Base-by-base conservation (phyloP, 169 alveolate genomes). In the Plasmodium gonderi region DNA sequence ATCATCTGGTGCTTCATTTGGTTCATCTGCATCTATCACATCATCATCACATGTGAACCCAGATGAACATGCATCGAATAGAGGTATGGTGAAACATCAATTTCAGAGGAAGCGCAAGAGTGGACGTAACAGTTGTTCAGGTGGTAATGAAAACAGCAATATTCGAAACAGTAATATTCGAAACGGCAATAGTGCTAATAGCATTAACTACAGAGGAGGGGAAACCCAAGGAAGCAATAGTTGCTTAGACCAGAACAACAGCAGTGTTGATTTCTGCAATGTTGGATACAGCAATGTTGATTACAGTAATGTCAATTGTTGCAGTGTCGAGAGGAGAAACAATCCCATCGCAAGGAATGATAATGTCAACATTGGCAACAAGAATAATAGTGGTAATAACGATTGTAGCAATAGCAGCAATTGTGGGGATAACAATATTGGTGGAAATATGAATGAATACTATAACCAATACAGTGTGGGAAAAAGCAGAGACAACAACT, bases 71-170 rank as follows among this genome's bases (percentile, higher is more conserved):
- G 14, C 54, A 23, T 42, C 45, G 31, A 80, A 38, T 42, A 40
- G 31, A 8, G 40, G 45, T 23, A 31, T 26, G 33, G 42, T 45
- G 60, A 51, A 47, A 20, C 47, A 74, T 31, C 75, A 69, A 23
- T 31, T 4, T 9, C 54, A 80, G 26, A 80, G 49, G 38, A 80
- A 65, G 26, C 78, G 77, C 12, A 69, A 83, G 29, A 72, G 31
- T 47, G 54, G 49, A 11, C 17, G 83, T 38, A 83, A 1, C 40
- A 51, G 9, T 23, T 17, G 64, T 17, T 9, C 74, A 47, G 11
- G 26, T 69, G 12, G 38, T 0, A 79, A 79, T 65, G 33, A 33
- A 2, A 79, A 31, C 23, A 26, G 7, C 26, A 79, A 49, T 51
- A 49, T 17, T 17, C 36, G 77, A 54, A 79, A 26, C 64, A 83